Conservation (phyloP, 2,329 filamentous ascomycete genomes). For the Sphaerulina populicola region DNA sequence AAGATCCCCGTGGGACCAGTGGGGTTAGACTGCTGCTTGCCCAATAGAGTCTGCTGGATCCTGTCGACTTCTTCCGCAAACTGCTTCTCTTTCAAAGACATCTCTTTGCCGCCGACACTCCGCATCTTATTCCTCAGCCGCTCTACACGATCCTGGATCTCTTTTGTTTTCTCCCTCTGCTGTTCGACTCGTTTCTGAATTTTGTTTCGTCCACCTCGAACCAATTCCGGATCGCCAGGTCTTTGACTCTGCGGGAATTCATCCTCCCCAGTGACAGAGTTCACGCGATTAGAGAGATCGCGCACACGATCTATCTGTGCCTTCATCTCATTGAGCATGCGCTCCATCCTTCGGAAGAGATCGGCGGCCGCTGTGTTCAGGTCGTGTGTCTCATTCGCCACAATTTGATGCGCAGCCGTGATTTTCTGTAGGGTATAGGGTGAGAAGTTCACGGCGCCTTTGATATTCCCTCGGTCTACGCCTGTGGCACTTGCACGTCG, state of each 20-base stretch:
- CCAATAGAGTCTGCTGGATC: slow-evolving; percentile 31
- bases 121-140: slow-evolving; percentile 45
- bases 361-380: slow-evolving; percentile 63
- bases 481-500: slow-evolving; percentile 15
- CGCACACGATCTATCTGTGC: slow-evolving; percentile 60
- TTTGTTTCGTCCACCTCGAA: slow-evolving; percentile 34
- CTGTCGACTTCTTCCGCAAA: slow-evolving; percentile 51
- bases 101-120: slow-evolving; percentile 44
- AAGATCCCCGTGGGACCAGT: slow-evolving; percentile 28
- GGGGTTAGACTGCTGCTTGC: slow-evolving; percentile 24
- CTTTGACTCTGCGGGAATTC: slow-evolving; percentile 35
- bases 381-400: slow-evolving; percentile 60
- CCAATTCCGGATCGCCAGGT: slow-evolving; percentile 31
- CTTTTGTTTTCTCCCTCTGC: slow-evolving; percentile 50
- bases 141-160: slow-evolving; percentile 54
- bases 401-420: slow-evolving; percentile 62
- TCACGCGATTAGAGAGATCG: slow-evolving; percentile 58
- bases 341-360: slow-evolving; percentile 62
- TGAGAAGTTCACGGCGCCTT: slow-evolving; percentile 61
- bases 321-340: slow-evolving; percentile 58
- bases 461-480: slow-evolving; percentile 47
- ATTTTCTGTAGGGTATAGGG: slow-evolving; percentile 63
- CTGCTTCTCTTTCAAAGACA: slow-evolving; percentile 55
- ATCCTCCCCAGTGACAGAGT: slow-evolving; percentile 56
- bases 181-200: slow-evolving; percentile 52